phyloP scores from a whole-genome alignment of 345 rosid species.

The Trapa bicornis region DNA sequence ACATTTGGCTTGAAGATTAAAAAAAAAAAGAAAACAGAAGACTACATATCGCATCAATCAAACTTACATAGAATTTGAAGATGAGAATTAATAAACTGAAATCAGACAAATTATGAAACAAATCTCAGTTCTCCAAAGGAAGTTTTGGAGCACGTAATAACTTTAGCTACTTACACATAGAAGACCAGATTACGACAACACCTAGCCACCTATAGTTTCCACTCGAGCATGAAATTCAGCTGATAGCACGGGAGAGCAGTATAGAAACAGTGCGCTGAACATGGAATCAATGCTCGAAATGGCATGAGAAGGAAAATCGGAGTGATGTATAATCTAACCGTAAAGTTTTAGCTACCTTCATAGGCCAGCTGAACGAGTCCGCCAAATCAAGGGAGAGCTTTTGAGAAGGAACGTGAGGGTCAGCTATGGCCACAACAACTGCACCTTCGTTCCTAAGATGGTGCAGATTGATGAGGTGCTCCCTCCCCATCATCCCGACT shows the following conservation, averaged over 20 bases:
- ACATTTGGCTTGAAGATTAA: neutral
- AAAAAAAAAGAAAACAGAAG: too few species aligned
- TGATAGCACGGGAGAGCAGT: neutral
- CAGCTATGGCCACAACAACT: slow-evolving; percentile 58
- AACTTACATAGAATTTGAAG: neutral
- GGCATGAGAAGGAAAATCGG: neutral
- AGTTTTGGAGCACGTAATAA: neutral
- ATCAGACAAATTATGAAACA: neutral
- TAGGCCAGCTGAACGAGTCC: slow-evolving; percentile 47
- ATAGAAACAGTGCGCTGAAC: neutral
- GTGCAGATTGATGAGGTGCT: slow-evolving; percentile 74
- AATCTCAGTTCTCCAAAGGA: neutral
- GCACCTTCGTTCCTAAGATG: slow-evolving; percentile 61
- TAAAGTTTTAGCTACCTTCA: slow-evolving; percentile 27
- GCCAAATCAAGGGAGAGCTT: slow-evolving; percentile 46
- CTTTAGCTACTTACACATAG: too few species aligned
- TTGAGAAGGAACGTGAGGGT: slow-evolving; percentile 74
- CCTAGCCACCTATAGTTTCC: neutral
- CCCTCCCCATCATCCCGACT: slow-evolving; percentile 97
- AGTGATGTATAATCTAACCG: neutral
- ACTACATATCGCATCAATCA: neutral
- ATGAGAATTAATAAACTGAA: neutral
- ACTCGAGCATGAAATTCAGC: neutral
- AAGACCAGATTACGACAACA: too few species aligned
- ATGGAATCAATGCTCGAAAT: neutral